Evolutionary conservation across 352 stramenopile genomes (phyloP).

Genomic region (Pythium inflatum): DNA sequence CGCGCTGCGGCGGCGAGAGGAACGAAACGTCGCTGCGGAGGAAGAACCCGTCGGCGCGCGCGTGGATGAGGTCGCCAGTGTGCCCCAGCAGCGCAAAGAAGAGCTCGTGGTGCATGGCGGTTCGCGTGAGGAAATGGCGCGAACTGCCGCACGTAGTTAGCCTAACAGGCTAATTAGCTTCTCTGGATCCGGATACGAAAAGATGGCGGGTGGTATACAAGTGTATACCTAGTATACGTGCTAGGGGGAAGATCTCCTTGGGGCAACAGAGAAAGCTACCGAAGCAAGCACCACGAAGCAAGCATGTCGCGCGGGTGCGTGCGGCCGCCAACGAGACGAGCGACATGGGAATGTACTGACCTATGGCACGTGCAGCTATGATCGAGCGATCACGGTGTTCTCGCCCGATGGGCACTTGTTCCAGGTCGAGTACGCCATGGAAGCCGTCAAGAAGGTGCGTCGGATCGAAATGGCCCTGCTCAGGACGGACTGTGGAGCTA

Average conservation of each 20-base stretch:
- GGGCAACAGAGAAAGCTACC: not conserved
- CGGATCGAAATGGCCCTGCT: no score
- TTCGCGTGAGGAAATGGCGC: no score
- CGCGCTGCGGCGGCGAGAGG: constrained; percentile 53
- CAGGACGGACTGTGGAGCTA: no score
- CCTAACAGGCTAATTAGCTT: not conserved
- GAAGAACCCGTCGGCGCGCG: constrained; percentile 61
- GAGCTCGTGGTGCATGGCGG: constrained; percentile 74
- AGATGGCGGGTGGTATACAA: constrained; percentile 26
- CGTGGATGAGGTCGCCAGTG: constrained; percentile 63
- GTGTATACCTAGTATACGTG: not conserved
- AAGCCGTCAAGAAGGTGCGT: constrained; percentile 96
- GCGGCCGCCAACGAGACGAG: not conserved
- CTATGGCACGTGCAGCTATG: constrained; percentile 84
- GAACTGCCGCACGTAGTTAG: not conserved
- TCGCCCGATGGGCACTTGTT: constrained; percentile 99
- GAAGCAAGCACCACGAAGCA: not conserved
- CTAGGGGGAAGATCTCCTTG: constrained; percentile 7
- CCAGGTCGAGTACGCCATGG: constrained; percentile 99
- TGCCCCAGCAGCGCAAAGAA: constrained; percentile 77
- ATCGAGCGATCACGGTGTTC: constrained; percentile 99
- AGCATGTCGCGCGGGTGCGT: constrained; percentile 33
- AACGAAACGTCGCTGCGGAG: constrained; percentile 48
- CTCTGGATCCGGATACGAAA: constrained; percentile 27
- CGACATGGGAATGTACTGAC: no score